Evolutionary conservation across 2,329 filamentous ascomycete species (phyloP), one percentile per base, ranked within the genome.

Genomic region (Cytospora schulzeri): DNA sequence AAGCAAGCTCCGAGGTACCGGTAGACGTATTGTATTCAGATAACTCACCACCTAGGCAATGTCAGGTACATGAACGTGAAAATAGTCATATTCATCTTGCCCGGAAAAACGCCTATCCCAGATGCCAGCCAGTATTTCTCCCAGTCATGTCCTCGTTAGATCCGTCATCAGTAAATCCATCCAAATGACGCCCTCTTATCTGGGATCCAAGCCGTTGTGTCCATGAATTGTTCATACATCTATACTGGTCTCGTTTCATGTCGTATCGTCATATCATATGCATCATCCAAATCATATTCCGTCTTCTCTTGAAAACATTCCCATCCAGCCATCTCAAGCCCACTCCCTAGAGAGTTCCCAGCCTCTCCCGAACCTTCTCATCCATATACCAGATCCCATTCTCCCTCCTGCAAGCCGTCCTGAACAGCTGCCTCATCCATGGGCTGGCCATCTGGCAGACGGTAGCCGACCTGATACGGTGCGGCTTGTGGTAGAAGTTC

Each of bases 381-480:
- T 82, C 79, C 48, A 97, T 76, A 68, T 88, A 88, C 28, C 81
- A 80, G 63, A 89, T 81, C 71, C 62, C 65, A 54, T 96, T 91
- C 60, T 89, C 84, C 41, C 83, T 82, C 63, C 83, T 79, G 53
- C 91, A 88, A 0, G 90, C 88, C 33, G 86, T 82, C 31, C 79
- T 76, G 73, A 96, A 96, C 1, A 91, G 81, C 0, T 83, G 81
- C 50, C 92, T 83, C 92, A 97, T 97, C 19, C 90, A 84, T 4
- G 83, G 77, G 52, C 91, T 93, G 74, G 95, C 96, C 3, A 97
- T 81, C 74, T 94, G 91, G 72, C 93, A 97, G 26, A 81, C 84
- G 31, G 79, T 85, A 69, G 80, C 76, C 0, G 79, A 73, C 6
- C 28, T 51, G 38, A 90, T 76, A 15, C 82, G 80, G 68, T 87